Base-by-base conservation (phyloP, 1,284 basidiomycete species). In the Rugosomyces carneus region DNA sequence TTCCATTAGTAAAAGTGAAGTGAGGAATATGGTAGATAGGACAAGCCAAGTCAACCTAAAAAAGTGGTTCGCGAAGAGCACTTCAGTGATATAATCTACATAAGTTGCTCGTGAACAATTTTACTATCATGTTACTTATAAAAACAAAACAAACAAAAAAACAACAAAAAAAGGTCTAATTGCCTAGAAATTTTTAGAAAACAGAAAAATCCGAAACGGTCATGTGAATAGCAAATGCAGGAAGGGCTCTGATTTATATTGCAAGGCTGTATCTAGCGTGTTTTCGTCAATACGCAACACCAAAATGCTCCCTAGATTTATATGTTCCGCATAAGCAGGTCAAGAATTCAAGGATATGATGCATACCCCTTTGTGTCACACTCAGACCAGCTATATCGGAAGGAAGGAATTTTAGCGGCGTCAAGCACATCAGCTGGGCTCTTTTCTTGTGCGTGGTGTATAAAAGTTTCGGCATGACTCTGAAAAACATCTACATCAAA, bases 41-140 rank as follows among this genome's bases (percentile, higher is more conserved):
- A 70, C 71, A 43, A 80, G 80, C 1, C 81, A 87, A 56, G 75
- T 79, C n/a, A 82, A 73, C 53, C 61, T 90, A 47, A 85, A 76
- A 60, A 85, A 84, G 57, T 90, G 88, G 87, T 68, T 89, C 44
- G 76, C 64, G 40, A 86, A 80, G 53, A 72, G n/a, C 15, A 34
- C n/a, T 2, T 34, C 8, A 15, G 31, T 13, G 2, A 29, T 29
- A 9, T 34, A 34, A 34, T 7, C 3, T 16, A 31, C 11, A 8
- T 31, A 8, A 10, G 29, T 13, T 8, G 29, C n/a, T 31, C 13
- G 13, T 26, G 24, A 26, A 26, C 24, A n/a, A n/a, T n/a, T n/a
- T n/a, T n/a, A n/a, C n/a, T n/a, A n/a, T n/a, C n/a, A n/a, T n/a
- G n/a, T n/a, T n/a, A n/a, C n/a, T n/a, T n/a, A n/a, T n/a, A n/a